phyloP scores from a whole-genome alignment of 805 yeast species.

The Candida succiphila region DNA sequence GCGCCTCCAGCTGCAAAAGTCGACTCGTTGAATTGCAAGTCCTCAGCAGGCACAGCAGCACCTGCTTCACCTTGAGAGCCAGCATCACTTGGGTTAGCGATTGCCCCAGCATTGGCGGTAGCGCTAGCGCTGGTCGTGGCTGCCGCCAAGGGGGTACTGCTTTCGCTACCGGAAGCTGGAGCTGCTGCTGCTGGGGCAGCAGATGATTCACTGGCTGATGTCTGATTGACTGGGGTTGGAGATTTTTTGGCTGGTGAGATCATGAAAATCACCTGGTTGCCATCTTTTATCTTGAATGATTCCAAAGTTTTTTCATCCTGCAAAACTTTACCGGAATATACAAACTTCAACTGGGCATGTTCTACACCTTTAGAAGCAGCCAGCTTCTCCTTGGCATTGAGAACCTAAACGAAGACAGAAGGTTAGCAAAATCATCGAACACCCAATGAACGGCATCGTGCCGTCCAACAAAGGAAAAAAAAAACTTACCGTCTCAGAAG shows the following conservation, averaged over 20 bases:
- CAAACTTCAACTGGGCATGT: constrained; percentile 70
- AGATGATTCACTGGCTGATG: constrained; percentile 14
- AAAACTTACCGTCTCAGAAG: constrained; percentile 50
- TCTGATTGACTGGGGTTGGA: constrained; percentile 17
- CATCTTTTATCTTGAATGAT: constrained; percentile 67
- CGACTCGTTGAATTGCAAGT: constrained; percentile 28
- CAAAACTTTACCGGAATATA: constrained; percentile 82
- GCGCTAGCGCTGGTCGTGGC: constrained; percentile 14
- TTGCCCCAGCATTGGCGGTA: constrained; percentile 12
- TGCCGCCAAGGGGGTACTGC: constrained; percentile 15
- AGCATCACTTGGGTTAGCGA: constrained; percentile 12
- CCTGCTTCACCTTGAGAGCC: constrained; percentile 11
- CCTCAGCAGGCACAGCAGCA: constrained; percentile 1
- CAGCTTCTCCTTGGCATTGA: constrained; percentile 62
- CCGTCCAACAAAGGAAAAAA: too few relatives aligned
- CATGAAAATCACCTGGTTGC: constrained; percentile 90
- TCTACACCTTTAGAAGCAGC: constrained; percentile 63
- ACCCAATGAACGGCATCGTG: too few relatives aligned
- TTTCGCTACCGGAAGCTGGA: constrained; percentile 15
- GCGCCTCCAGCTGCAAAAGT: constrained; percentile 71
- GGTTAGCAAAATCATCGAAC: too few relatives aligned
- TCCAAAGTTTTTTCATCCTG: constrained; percentile 73
- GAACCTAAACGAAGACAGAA: constrained; percentile 39
- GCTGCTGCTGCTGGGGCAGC: constrained; percentile 14
- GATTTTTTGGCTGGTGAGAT: constrained; percentile 45